Evolutionary conservation across 352 stramenopile species (phyloP).

Genomic region (Phytophthora pluvialis): DNA sequence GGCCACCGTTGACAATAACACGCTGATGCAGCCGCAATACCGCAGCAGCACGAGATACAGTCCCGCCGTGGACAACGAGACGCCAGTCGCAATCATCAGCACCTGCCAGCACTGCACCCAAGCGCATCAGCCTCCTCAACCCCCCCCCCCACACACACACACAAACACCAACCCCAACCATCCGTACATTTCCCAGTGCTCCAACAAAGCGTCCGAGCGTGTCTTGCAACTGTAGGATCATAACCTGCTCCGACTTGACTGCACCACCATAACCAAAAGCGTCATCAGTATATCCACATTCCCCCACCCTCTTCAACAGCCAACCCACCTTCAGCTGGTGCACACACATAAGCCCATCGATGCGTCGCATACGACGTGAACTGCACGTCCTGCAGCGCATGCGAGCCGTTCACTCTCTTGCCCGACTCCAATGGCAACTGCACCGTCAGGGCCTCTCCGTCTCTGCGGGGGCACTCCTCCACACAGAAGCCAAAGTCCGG

Average conservation of each 20-base stretch:
- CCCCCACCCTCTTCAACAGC: not conserved
- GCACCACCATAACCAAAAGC: not conserved
- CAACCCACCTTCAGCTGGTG: conserved; percentile 56
- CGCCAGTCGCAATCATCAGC: conserved; percentile 62
- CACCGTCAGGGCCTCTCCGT: conserved; percentile 55
- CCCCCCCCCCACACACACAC: not conserved
- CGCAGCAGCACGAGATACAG: conserved; percentile 75
- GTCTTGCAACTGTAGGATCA: conserved; percentile 80
- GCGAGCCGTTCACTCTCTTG: conserved; percentile 43
- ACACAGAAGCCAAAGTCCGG: conserved; percentile 87
- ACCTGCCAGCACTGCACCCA: conserved; percentile 65
- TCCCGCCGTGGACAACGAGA: conserved; percentile 60
- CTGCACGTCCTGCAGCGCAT: conserved; percentile 43
- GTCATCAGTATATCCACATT: not conserved
- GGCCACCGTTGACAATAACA: conserved; percentile 68
- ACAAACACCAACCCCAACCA: not conserved
- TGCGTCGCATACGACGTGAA: conserved; percentile 79
- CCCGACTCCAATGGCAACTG: conserved; percentile 51
- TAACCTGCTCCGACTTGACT: conserved; percentile 59
- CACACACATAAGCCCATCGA: conserved; percentile 72
- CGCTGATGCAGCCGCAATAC: conserved; percentile 76
- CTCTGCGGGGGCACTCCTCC: conserved; percentile 47
- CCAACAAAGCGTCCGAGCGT: conserved; percentile 79
- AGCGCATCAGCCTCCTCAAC: not conserved
- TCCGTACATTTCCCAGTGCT: conserved; percentile 65